Percentiles rank a stretch among this genome's conserved stretches.
phyloP scores from a whole-genome alignment of 371 early-diverging fungal genomes.

The Sporodiniella umbellata region DNA sequence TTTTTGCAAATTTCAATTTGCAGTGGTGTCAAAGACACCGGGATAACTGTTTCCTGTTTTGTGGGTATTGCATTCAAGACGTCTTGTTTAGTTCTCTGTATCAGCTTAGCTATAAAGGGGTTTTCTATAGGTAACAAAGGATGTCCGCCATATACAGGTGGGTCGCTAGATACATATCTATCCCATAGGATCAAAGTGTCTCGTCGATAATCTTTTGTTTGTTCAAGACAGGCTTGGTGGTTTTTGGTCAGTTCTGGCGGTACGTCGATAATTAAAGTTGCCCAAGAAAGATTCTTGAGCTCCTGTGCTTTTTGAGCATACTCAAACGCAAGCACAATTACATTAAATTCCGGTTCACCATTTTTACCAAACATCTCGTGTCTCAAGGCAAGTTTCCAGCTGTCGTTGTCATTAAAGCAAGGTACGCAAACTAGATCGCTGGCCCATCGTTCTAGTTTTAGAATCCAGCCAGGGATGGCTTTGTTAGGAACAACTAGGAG shows the following conservation, averaged over 20 bases:
- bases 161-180: no score
- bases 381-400: slow-evolving; percentile 53
- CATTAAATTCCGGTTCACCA: slow-evolving; percentile 64
- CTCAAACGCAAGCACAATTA: slow-evolving; percentile 79
- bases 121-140: slow-evolving; percentile 22
- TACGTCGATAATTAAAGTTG: slow-evolving; percentile 76
- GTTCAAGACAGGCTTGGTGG: slow-evolving; percentile 50
- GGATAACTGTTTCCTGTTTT: slow-evolving; percentile 85
- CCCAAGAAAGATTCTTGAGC: slow-evolving; percentile 41
- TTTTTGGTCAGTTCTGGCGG: slow-evolving; percentile 86
- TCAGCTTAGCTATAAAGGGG: slow-evolving; percentile 86
- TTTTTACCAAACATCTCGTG: slow-evolving; percentile 58
- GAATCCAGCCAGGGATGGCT: slow-evolving; percentile 77
- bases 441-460: slow-evolving; percentile 79
- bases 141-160: no score
- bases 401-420: slow-evolving; percentile 43
- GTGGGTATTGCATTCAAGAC: slow-evolving; percentile 83
- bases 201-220: no score
- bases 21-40: slow-evolving; percentile 71
- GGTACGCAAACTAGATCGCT: slow-evolving; percentile 61
- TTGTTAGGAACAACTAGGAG: slow-evolving; percentile 84
- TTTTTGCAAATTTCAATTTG: slow-evolving; percentile 79
- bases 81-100: slow-evolving; percentile 86
- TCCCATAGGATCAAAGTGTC: no score
- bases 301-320: slow-evolving; percentile 4